phyloP scores from a whole-genome alignment of 257 asterid species.

The Nicotiana benthamiana region DNA sequence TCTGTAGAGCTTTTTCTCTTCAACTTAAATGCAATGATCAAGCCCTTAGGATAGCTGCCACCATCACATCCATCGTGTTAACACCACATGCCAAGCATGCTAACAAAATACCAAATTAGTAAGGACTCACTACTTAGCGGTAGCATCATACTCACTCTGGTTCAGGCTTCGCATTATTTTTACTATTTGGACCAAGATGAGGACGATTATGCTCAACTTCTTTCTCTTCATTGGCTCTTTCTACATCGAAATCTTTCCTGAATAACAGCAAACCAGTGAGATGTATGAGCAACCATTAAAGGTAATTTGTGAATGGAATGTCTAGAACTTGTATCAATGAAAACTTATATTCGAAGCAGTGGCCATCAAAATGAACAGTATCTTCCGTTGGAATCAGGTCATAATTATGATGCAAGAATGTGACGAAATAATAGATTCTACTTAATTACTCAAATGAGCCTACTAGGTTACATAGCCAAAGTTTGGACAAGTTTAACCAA shows the following conservation, averaged over 20 bases:
- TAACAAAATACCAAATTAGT: neutral
- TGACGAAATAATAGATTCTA: neutral
- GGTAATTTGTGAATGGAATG: neutral
- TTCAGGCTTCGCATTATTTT: conserved; percentile 39
- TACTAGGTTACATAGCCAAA: neutral
- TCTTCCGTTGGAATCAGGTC: neutral
- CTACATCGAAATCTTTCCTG: conserved; percentile 72
- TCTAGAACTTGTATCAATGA: neutral
- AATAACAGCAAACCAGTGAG: conserved; percentile 7
- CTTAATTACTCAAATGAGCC: neutral
- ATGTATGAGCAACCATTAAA: neutral
- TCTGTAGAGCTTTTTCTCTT: conserved; percentile 42
- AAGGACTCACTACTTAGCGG: neutral
- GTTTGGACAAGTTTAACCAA: neutral
- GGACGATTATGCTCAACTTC: conserved; percentile 36
- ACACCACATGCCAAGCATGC: neutral
- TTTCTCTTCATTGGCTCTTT: conserved; percentile 67
- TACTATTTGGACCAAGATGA: conserved; percentile 38
- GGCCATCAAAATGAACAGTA: neutral
- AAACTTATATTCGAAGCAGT: neutral
- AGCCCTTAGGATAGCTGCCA: conserved; percentile 82
- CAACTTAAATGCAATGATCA: conserved; percentile 72
- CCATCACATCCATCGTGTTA: conserved; percentile 8
- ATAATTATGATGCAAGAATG: neutral
- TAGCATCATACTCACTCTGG: conserved; percentile 45